Conservation (phyloP, 2,329 filamentous ascomycete species). For the Penicillium sp. region DNA sequence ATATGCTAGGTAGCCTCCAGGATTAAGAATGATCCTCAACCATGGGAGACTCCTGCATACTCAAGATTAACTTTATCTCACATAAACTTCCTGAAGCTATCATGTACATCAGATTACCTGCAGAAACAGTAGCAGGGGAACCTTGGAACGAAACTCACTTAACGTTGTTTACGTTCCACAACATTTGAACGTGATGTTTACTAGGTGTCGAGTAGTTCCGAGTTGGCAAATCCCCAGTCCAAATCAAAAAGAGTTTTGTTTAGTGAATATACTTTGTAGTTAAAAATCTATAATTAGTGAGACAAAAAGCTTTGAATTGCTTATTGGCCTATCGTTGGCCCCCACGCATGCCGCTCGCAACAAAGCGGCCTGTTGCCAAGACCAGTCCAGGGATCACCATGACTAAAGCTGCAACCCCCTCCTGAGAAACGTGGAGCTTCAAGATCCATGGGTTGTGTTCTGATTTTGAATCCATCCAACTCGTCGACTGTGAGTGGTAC, state of each 20-base stretch:
- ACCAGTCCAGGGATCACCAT: background rate
- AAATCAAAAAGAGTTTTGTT: background rate
- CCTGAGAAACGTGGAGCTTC: background rate
- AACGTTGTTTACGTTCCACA: too few species aligned
- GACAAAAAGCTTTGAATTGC: background rate
- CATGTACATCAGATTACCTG: background rate
- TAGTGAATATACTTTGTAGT: background rate
- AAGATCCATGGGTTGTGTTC: background rate
- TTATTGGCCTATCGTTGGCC: background rate
- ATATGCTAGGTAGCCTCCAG: background rate
- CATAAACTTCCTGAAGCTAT: background rate
- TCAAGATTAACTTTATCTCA: background rate
- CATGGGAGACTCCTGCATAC: background rate
- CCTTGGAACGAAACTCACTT: background rate
- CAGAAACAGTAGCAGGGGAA: background rate
- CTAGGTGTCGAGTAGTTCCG: too few species aligned
- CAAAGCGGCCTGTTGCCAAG: background rate
- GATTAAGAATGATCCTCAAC: too few species aligned
- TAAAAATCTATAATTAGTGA: background rate
- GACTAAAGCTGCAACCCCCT: slow-evolving; percentile 1
- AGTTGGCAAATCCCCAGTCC: too few species aligned
- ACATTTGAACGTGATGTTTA: too few species aligned
- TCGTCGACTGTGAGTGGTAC: slow-evolving; percentile 7
- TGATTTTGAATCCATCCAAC: background rate
- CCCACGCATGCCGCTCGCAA: background rate